Conservation (phyloP, 202 grass and related monocot species). For the Cymbopogon flexuosus region DNA sequence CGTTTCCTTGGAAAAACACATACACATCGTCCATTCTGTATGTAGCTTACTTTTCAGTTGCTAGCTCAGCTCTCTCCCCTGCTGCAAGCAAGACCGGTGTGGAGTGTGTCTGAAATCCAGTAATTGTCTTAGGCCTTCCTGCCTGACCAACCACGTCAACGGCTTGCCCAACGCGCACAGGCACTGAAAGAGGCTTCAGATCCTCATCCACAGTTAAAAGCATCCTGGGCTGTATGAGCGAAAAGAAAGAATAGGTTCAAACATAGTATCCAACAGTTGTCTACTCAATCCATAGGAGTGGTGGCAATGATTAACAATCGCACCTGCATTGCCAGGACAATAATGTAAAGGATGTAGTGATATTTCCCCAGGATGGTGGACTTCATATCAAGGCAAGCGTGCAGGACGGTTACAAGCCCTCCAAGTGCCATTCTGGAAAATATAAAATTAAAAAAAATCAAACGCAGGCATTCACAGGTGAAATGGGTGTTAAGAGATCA, state of each 20-base stretch:
- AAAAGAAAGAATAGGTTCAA: conserved; percentile 8
- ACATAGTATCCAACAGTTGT: conserved; percentile 6
- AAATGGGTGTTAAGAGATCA: not conserved
- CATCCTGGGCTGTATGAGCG: conserved; percentile 76
- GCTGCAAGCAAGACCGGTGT: conserved; percentile 93
- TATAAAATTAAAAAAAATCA: not conserved
- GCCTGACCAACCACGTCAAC: conserved; percentile 97
- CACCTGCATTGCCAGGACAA: conserved; percentile 96
- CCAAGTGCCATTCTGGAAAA: conserved; percentile 73
- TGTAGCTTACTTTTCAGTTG: conserved; percentile 74
- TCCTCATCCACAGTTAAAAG: conserved; percentile 91
- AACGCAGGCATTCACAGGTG: not conserved
- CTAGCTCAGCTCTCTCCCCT: conserved; percentile 86
- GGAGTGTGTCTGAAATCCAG: conserved; percentile 95
- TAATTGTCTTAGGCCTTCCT: conserved; percentile 92
- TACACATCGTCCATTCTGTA: not conserved
- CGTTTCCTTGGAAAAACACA: not conserved
- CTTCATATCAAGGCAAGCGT: conserved; percentile 96
- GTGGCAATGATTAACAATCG: not conserved
- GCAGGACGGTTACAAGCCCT: conserved; percentile 81
- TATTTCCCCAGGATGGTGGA: conserved; percentile 87
- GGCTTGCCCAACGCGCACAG: conserved; percentile 94
- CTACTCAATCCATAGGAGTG: not conserved
- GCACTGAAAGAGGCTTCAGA: conserved; percentile 85
- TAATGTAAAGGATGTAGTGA: conserved; percentile 89